These are phyloP conservation scores for Stellera chamaejasme DNA, from an alignment of 345 rosid species.

Conservation along the genomic window DNA sequence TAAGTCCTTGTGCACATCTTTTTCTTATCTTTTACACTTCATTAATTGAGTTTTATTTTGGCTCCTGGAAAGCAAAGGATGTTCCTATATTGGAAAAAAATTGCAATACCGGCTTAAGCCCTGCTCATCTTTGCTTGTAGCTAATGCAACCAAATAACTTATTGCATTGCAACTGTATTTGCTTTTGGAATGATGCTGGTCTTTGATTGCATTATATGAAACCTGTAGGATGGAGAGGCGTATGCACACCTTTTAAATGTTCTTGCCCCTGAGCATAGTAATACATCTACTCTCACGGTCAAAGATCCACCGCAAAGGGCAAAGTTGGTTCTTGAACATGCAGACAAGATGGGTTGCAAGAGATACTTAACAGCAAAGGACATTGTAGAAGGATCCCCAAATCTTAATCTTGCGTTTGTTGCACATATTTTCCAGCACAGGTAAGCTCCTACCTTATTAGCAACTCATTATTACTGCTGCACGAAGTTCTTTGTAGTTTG, in stretches of 20 bases:
- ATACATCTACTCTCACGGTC: conserved; percentile 45
- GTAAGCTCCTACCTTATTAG: conserved; percentile 22
- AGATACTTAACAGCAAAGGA: conserved; percentile 95
- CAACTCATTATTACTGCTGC: too few relatives aligned
- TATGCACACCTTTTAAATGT: conserved; percentile 88
- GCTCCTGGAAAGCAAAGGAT: too few relatives aligned
- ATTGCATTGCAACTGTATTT: too few relatives aligned
- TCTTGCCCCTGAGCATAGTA: conserved; percentile 80
- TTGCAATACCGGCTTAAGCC: too few relatives aligned
- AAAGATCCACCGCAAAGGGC: conserved; percentile 64
- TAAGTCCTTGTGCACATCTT: too few relatives aligned
- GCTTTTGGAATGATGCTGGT: background rate
- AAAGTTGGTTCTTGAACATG: conserved; percentile 84
- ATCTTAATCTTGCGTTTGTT: conserved; percentile 96
- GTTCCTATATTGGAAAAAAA: too few relatives aligned
- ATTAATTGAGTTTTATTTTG: too few relatives aligned
- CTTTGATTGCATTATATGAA: conserved; percentile 14
- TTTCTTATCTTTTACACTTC: too few relatives aligned
- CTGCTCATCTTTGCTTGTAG: too few relatives aligned
- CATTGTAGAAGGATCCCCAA: conserved; percentile 93
- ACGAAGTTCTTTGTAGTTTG: too few relatives aligned
- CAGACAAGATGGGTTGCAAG: conserved; percentile 95
- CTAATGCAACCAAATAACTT: too few relatives aligned
- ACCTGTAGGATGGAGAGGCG: conserved; percentile 91
- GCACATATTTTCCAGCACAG: conserved; percentile 99